A percentile compares a stretch with the other conserved stretches of the same genome.
Evolutionary conservation across 441 rosid genomes (phyloP).

Genomic region (Kokia cookei): DNA sequence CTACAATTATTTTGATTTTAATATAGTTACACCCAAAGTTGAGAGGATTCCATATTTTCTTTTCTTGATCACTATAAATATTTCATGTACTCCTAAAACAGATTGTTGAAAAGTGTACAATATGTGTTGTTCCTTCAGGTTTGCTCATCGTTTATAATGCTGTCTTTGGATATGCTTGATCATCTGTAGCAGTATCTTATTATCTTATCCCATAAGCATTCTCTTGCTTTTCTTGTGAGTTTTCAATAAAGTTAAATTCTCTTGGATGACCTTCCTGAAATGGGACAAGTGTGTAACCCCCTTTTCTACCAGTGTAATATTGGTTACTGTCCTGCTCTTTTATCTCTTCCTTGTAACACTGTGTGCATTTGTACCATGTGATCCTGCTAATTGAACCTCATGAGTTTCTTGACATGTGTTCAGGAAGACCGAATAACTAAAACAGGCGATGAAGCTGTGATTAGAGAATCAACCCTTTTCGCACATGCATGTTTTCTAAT

Average conservation of each 20-base stretch:
- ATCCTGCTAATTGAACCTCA: conserved; percentile 9
- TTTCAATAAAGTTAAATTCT: background rate
- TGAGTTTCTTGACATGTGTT: conserved; percentile 28
- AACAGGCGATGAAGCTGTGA: conserved; percentile 75
- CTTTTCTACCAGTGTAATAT: background rate
- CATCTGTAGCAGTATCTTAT: background rate
- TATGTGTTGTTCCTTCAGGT: background rate
- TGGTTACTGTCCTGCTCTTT: background rate
- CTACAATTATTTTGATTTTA: background rate
- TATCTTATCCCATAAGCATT: background rate
- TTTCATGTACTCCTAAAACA: background rate
- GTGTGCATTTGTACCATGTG: background rate
- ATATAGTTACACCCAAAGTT: background rate
- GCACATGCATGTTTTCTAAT: conserved; percentile 92
- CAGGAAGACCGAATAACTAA: conserved; percentile 87
- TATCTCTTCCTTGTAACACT: background rate
- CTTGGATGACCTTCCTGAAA: background rate
- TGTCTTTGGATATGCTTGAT: background rate
- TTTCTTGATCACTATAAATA: background rate
- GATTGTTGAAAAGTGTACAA: background rate
- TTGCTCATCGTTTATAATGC: background rate
- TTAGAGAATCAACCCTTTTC: conserved; percentile 73
- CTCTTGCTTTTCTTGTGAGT: background rate
- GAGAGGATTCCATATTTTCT: background rate
- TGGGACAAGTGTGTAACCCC: background rate